Evolutionary conservation across 2,329 filamentous ascomycete species (phyloP), one percentile per base, ranked within the genome.

Genomic region (Periconia digitata): DNA sequence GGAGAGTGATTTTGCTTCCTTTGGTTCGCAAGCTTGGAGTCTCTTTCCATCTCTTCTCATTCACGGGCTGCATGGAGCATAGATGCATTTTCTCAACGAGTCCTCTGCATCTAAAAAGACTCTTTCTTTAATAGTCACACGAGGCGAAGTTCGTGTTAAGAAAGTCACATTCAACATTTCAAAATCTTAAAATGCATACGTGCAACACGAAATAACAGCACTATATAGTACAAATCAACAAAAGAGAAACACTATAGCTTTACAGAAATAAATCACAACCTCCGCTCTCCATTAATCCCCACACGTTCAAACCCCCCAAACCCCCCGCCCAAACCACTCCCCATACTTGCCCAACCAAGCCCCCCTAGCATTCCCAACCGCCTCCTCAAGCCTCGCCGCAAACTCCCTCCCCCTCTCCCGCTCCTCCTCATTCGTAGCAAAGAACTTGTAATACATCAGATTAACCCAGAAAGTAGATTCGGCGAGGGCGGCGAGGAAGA

Each of bases 1-100:
- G 73, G 74, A 37, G 72, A 68, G 48, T 71, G 43, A 56, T n/a
- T n/a, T n/a, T n/a, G 6, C 15, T n/a, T n/a, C n/a, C n/a, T n/a
- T n/a, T n/a, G n/a, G 13, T n/a, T 6, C 6, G 18, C 5, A 5
- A 36, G 6, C 34, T n/a, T 6, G 34, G 13, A n/a, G 13, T 6
- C 15, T 36, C 5, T 36, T 15, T 15, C 18, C 34, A 5, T 36
- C 34, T n/a, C n/a, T 17, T 36, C 18, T 36, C 6, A 6, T 15
- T 15, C 34, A 36, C 18, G 34, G 34, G 34, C 27, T 8, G 27
- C 27, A 32, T 6, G 18, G n/a, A n/a, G 27, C 8, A n/a, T 36
- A 15, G 18, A 6, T 36, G 34, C 34, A 6, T 36, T 7, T n/a
- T 5, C 34, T 6, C 34, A 36, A 36, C 34, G 34, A 17, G 6